Evolutionary conservation across 345 rosid species (phyloP).

Genomic region (Zanthoxylum bungeanum): DNA sequence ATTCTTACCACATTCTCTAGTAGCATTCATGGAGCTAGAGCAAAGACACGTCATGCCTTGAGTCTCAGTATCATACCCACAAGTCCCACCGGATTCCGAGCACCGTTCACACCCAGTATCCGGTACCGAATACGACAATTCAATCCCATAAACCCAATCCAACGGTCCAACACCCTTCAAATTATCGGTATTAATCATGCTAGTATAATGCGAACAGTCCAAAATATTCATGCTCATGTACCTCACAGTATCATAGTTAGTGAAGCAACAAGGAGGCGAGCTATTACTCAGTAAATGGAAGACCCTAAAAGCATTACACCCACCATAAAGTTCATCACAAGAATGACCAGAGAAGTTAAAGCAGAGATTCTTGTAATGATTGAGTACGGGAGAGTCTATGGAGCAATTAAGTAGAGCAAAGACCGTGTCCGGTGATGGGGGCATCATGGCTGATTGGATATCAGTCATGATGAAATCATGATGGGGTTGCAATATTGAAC

Average conservation of each 20-base stretch:
- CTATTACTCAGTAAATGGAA: constrained; percentile 44
- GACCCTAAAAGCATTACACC: constrained; percentile 65
- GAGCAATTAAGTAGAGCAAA: constrained; percentile 87
- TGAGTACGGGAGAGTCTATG: constrained; percentile 70
- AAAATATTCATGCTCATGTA: constrained; percentile 84
- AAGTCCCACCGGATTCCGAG: constrained; percentile 65
- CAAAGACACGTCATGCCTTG: constrained; percentile 68
- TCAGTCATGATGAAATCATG: constrained; percentile 76
- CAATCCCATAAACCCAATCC: constrained; percentile 91
- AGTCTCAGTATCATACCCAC: constrained; percentile 81
- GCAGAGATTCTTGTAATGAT: constrained; percentile 77
- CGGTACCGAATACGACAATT: constrained; percentile 57
- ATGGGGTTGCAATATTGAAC: constrained; percentile 93
- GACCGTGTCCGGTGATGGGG: constrained; percentile 81
- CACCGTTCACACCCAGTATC: constrained; percentile 76
- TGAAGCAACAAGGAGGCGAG: constrained; percentile 84
- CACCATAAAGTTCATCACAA: constrained; percentile 76
- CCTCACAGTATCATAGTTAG: constrained; percentile 71
- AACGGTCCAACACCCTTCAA: constrained; percentile 54
- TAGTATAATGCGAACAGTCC: constrained; percentile 85
- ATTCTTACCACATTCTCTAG: constrained; percentile 73
- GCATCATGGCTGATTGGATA: constrained; percentile 58
- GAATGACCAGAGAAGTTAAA: constrained; percentile 71
- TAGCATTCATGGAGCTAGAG: constrained; percentile 48
- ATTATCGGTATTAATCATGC: constrained; percentile 44